Percentiles rank a stretch among this genome's conserved stretches.
These are phyloP conservation scores for Podospora pseudocomata DNA, from an alignment of 495 filamentous ascomycete genomes.

Conservation along the genomic window DNA sequence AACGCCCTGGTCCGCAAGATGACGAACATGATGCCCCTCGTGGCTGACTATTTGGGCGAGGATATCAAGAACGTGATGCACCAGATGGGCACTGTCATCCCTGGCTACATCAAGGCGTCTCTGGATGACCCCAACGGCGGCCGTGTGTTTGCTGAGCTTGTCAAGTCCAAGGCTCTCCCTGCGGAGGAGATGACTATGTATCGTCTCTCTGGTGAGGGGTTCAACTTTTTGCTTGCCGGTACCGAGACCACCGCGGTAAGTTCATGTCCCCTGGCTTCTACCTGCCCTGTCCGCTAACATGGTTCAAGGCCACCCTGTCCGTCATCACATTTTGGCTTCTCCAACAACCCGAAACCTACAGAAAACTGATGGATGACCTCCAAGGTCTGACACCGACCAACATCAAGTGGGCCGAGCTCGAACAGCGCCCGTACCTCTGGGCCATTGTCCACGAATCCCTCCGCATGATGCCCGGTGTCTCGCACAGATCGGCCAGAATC, in stretches of 20 bases:
- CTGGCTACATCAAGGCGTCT: conserved; percentile 20
- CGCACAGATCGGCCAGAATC: conserved; percentile 28
- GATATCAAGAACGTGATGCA: conserved; percentile 19
- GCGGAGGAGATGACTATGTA: conserved; percentile 28
- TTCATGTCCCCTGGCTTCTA: background rate
- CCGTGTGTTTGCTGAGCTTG: conserved; percentile 24
- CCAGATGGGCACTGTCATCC: conserved; percentile 24
- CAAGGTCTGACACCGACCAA: conserved; percentile 19
- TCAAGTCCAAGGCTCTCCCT: conserved; percentile 20
- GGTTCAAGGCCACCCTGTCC: conserved; percentile 26
- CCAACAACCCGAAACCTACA: conserved; percentile 23
- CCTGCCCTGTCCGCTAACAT: conserved; percentile 1
- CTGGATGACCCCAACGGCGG: conserved; percentile 15
- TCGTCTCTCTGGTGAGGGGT: conserved; percentile 32
- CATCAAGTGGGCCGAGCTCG: conserved; percentile 28
- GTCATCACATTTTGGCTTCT: conserved; percentile 36
- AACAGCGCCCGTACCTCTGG: conserved; percentile 47
- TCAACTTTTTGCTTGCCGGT: conserved; percentile 30
- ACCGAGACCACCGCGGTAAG: conserved; percentile 30
- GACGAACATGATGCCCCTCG: conserved; percentile 17
- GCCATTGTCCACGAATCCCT: conserved; percentile 43
- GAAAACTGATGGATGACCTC: conserved; percentile 32
- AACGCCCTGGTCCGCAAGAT: conserved; percentile 16
- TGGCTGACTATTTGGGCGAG: conserved; percentile 26
- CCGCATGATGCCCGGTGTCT: conserved; percentile 41